Conservation (phyloP, 306 rosid genomes). For the Quillaja saponaria region DNA sequence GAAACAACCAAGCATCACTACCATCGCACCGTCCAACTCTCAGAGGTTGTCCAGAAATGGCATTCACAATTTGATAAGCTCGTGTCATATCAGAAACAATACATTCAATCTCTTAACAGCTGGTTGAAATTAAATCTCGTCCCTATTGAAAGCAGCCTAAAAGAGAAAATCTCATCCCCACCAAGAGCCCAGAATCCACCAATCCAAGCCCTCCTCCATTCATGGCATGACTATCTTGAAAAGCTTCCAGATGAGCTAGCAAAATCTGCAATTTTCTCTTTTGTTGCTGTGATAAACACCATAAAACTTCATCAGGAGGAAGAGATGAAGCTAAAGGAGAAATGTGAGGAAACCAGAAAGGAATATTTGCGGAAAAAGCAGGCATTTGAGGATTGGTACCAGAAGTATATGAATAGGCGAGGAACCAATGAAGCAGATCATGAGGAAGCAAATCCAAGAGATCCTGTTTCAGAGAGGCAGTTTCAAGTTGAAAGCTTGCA, state of each 20-base stretch:
- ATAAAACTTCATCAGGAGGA: conserved; percentile 75
- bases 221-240: conserved; percentile 73
- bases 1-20: conserved; percentile 75
- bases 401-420: conserved; percentile 53
- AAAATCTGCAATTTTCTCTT: conserved; percentile 73
- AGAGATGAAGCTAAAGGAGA: conserved; percentile 81
- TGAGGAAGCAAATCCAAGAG: conserved; percentile 57
- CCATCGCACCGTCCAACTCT: conserved; percentile 67
- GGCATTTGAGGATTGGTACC: conserved; percentile 75
- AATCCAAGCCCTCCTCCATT: conserved; percentile 62
- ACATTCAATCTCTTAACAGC: conserved; percentile 61
- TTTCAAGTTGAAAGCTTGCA: conserved; percentile 71
- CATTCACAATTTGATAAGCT: conserved; percentile 67
- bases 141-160: conserved; percentile 78
- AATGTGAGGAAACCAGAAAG: conserved; percentile 63
- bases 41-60: conserved; percentile 60
- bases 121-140: conserved; percentile 82
- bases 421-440: conserved; percentile 50
- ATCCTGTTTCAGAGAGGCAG: conserved; percentile 56
- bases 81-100: conserved; percentile 73
- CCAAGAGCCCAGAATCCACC: conserved; percentile 68
- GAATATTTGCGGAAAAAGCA: conserved; percentile 59
- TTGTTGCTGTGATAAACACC: conserved; percentile 69
- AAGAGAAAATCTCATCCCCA: conserved; percentile 76
- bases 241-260: conserved; percentile 87